These are phyloP conservation scores for Leptographium radiaticola DNA, from an alignment of 2,329 filamentous ascomycete species.

Conservation along the genomic window DNA sequence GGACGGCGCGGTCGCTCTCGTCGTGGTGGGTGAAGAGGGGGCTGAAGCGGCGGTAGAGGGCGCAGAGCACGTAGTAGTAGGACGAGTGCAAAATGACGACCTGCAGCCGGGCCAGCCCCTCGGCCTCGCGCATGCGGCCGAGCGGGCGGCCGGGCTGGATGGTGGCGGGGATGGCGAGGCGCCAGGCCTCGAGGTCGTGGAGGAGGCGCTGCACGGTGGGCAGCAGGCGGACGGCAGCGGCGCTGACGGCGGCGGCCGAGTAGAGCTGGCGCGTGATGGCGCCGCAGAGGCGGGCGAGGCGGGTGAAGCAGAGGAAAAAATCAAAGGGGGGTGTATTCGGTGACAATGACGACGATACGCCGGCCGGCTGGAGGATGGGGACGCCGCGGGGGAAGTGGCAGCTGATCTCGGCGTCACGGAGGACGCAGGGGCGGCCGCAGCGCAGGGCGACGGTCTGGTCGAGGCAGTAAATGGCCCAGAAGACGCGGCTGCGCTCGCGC, in stretches of 20 bases:
- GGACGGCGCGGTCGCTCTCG: background rate
- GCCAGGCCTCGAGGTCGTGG: background rate
- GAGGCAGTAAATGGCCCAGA: slow-evolving; percentile 4
- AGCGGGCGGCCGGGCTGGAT: slow-evolving; percentile 1
- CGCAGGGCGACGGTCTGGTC: slow-evolving; percentile 5
- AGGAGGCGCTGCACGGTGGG: background rate
- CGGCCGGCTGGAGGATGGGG: background rate
- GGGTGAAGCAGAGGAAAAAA: slow-evolving; percentile 1
- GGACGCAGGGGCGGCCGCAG: slow-evolving; percentile 1
- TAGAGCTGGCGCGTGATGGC: slow-evolving; percentile 1
- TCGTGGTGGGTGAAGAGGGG: slow-evolving; percentile 3
- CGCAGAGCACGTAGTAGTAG: slow-evolving; percentile 4
- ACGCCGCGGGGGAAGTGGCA: slow-evolving; percentile 2
- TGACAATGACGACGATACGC: background rate
- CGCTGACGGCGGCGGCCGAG: background rate
- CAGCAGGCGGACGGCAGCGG: background rate
- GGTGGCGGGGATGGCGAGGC: background rate
- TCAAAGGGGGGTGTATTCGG: background rate
- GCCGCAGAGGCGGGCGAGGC: slow-evolving; percentile 2
- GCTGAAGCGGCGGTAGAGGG: slow-evolving; percentile 4
- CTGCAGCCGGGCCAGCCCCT: background rate
- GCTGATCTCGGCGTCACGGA: slow-evolving; percentile 1
- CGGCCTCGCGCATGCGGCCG: background rate
- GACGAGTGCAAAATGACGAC: slow-evolving; percentile 1
- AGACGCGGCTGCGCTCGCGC: slow-evolving; percentile 4